Evolutionary conservation across 1,284 basidiomycete species (phyloP).

Genomic region (Apiotrichum brassicae): DNA sequence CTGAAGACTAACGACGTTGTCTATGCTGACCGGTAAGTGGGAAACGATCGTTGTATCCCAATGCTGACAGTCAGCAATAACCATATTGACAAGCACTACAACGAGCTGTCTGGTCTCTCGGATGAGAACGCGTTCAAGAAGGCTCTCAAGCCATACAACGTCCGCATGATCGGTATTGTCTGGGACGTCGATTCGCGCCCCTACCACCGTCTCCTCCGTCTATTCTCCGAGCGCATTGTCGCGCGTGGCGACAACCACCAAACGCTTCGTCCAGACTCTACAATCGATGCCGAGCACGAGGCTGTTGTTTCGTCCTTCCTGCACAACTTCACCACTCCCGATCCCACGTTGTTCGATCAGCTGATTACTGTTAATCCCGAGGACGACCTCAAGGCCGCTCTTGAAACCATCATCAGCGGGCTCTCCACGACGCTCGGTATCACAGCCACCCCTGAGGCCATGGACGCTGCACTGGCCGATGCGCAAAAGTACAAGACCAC

Average conservation of each 20-base stretch:
- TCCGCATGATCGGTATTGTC: slow-evolving; percentile 68
- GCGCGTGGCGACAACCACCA: slow-evolving; percentile 78
- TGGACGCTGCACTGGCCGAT: slow-evolving; percentile 57
- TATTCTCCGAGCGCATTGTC: slow-evolving; percentile 69
- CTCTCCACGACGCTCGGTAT: slow-evolving; percentile 52
- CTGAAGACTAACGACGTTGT: slow-evolving; percentile 66
- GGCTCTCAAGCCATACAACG: slow-evolving; percentile 33
- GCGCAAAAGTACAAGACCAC: slow-evolving; percentile 44
- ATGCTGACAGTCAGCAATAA: slow-evolving; percentile 63
- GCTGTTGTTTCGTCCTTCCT: slow-evolving; percentile 76
- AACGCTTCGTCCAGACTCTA: slow-evolving; percentile 58
- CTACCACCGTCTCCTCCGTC: slow-evolving; percentile 56
- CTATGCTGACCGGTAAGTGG: slow-evolving; percentile 74
- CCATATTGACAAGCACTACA: slow-evolving; percentile 70
- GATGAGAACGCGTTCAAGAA: slow-evolving; percentile 20
- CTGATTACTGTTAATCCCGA: slow-evolving; percentile 61
- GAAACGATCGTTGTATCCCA: too few relatives aligned
- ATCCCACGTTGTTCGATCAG: slow-evolving; percentile 58
- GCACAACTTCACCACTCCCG: slow-evolving; percentile 59
- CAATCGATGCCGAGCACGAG: slow-evolving; percentile 60
- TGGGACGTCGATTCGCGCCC: slow-evolving; percentile 62
- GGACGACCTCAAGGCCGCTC: slow-evolving; percentile 54
- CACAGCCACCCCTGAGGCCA: slow-evolving; percentile 49
- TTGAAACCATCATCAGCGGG: slow-evolving; percentile 58
- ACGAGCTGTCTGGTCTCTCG: slow-evolving; percentile 56